These are phyloP conservation scores for Furcasterigmium furcatum DNA, from an alignment of 2,329 filamentous ascomycete species.

Conservation along the genomic window DNA sequence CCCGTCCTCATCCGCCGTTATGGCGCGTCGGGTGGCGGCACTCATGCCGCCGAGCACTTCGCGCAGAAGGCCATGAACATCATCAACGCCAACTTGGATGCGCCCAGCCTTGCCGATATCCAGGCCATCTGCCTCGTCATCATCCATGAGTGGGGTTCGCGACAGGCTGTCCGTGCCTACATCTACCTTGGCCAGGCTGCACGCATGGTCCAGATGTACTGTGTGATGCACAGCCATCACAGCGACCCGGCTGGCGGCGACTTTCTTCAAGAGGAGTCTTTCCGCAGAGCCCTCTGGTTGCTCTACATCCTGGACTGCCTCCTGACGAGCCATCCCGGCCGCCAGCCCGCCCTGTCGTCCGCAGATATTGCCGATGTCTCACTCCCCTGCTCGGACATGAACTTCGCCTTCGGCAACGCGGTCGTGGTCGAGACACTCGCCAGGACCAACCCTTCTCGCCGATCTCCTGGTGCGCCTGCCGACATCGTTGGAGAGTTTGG, in stretches of 20 bases:
- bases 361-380: constrained; percentile 54
- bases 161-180: constrained; percentile 60
- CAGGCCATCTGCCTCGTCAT: constrained; percentile 59
- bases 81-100: constrained; percentile 56
- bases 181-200: constrained; percentile 60
- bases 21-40: constrained; percentile 45
- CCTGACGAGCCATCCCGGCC: constrained; percentile 58
- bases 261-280: constrained; percentile 59
- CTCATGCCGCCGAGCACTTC: constrained; percentile 56
- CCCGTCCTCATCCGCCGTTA: constrained; percentile 54
- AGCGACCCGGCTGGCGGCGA: constrained; percentile 48
- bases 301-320: constrained; percentile 63
- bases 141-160: constrained; percentile 60
- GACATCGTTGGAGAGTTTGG: constrained; percentile 59
- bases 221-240: constrained; percentile 54
- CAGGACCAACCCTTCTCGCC: constrained; percentile 32
- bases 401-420: constrained; percentile 60
- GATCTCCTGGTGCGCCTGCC: constrained; percentile 32
- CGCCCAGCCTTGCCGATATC: constrained; percentile 57
- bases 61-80: constrained; percentile 53
- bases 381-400: constrained; percentile 58
- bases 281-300: constrained; percentile 59
- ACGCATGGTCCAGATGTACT: constrained; percentile 64
- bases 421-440: constrained; percentile 55
- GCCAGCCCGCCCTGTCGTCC: constrained; percentile 51